Percentiles rank a stretch among this genome's conserved stretches.
Conservation (phyloP, 139 green algal genomes). For the Micromonas pusilla region DNA sequence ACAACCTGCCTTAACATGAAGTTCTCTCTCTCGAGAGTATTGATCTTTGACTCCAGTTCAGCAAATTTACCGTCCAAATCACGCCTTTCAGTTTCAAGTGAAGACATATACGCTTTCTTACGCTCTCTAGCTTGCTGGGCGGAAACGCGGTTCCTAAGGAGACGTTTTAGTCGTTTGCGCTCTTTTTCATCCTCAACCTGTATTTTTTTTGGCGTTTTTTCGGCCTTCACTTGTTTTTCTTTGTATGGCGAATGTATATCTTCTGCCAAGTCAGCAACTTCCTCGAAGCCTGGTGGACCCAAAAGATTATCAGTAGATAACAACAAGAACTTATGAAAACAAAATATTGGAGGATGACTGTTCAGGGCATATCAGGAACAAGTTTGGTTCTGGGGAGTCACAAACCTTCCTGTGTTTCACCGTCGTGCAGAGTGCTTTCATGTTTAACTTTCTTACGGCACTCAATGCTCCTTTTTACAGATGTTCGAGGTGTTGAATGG, state of each 20-base stretch:
- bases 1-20: constrained; percentile 46
- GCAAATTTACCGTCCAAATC: constrained; percentile 24
- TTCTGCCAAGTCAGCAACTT: background rate
- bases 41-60: constrained; percentile 30
- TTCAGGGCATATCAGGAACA: too few species aligned
- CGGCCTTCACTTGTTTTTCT: too few species aligned
- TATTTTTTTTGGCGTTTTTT: background rate
- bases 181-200: constrained; percentile 40
- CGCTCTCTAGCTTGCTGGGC: constrained; percentile 77
- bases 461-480: too few species aligned
- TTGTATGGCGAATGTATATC: background rate
- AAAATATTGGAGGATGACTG: too few species aligned
- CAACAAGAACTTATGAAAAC: too few species aligned
- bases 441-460: too few species aligned
- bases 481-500: too few species aligned
- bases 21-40: constrained; percentile 43
- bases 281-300: too few species aligned
- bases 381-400: too few species aligned
- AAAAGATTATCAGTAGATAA: too few species aligned
- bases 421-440: too few species aligned
- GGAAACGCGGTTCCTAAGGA: constrained; percentile 74
- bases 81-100: constrained; percentile 46
- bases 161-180: constrained; percentile 47
- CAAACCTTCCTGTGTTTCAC: too few species aligned
- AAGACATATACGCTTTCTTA: constrained; percentile 68